Evolutionary conservation across 2,329 filamentous ascomycete genomes (phyloP).

Genomic region (Ambrosiella cleistominuta): DNA sequence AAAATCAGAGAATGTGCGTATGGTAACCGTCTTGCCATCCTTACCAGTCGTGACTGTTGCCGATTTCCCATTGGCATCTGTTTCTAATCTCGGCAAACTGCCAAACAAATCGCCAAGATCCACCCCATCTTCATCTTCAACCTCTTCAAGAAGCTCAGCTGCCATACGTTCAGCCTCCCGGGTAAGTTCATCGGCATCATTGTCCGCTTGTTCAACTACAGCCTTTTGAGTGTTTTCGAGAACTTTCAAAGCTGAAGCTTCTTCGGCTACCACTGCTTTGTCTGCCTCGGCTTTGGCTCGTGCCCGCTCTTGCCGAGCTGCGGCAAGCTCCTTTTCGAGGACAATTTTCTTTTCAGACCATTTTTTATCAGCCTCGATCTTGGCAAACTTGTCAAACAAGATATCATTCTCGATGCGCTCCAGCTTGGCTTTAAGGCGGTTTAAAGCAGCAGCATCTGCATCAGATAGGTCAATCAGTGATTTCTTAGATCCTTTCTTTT

Average conservation of each 20-base stretch:
- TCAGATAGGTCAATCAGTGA: conserved; percentile 15
- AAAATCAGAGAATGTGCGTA: conserved; percentile 74
- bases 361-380: conserved; percentile 37
- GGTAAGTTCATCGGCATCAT: conserved; percentile 29
- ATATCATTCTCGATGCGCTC: conserved; percentile 61
- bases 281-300: conserved; percentile 16
- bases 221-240: conserved; percentile 2
- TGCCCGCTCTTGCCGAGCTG: conserved; percentile 24
- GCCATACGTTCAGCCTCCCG: conserved; percentile 41
- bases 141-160: conserved; percentile 37
- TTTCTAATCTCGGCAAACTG: conserved; percentile 41
- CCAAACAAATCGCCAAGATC: conserved; percentile 33
- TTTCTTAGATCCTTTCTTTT: conserved; percentile 21
- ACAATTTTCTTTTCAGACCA: conserved; percentile 44
- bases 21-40: conserved; percentile 24
- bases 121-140: conserved; percentile 36
- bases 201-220: conserved; percentile 10
- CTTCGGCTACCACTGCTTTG: conserved; percentile 10
- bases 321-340: conserved; percentile 43
- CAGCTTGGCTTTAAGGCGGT: conserved; percentile 56
- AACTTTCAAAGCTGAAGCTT: conserved; percentile 2
- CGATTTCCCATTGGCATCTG: conserved; percentile 41
- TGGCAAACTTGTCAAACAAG: conserved; percentile 47
- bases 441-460: conserved; percentile 30
- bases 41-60: conserved; percentile 35